Percentiles rank a stretch among this genome's conserved stretches.
Conservation (phyloP, 73 alveolate genomes). For the Paramecium primaurelia region DNA sequence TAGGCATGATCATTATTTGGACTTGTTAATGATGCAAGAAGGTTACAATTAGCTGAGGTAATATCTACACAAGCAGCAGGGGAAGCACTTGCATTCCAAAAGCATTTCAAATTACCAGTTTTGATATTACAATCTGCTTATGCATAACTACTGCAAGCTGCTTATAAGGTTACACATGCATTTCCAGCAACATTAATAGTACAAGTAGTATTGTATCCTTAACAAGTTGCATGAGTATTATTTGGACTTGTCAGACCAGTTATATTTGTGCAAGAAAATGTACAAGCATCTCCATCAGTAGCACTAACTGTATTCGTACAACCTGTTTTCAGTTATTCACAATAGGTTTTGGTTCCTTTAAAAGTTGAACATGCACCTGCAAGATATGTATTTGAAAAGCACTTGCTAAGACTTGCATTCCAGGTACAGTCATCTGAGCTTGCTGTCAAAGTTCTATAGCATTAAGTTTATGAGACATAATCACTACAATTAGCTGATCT, state of each 20-base stretch:
- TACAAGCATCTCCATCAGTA: background rate
- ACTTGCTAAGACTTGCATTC: background rate
- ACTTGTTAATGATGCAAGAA: background rate
- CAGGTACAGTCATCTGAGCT: background rate
- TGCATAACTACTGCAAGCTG: background rate
- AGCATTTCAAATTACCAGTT: background rate
- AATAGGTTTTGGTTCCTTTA: background rate
- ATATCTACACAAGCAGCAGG: background rate
- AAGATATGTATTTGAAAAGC: background rate
- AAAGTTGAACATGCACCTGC: background rate
- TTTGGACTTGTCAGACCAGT: background rate
- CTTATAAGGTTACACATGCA: background rate
- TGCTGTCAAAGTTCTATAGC: background rate
- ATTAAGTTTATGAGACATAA: background rate
- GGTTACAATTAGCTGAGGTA: background rate
- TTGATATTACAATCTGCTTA: background rate
- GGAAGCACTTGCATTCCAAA: background rate
- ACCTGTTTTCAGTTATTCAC: background rate
- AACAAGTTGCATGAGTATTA: background rate
- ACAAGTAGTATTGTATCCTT: background rate
- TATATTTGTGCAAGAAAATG: background rate
- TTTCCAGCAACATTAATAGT: background rate
- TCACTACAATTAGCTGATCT: background rate
- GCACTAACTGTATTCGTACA: background rate
- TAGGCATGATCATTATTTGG: background rate